A percentile compares a stretch with the other conserved stretches of the same genome.
phyloP scores from a whole-genome alignment of 2,329 filamentous ascomycete genomes.

The Eutypella sp. region DNA sequence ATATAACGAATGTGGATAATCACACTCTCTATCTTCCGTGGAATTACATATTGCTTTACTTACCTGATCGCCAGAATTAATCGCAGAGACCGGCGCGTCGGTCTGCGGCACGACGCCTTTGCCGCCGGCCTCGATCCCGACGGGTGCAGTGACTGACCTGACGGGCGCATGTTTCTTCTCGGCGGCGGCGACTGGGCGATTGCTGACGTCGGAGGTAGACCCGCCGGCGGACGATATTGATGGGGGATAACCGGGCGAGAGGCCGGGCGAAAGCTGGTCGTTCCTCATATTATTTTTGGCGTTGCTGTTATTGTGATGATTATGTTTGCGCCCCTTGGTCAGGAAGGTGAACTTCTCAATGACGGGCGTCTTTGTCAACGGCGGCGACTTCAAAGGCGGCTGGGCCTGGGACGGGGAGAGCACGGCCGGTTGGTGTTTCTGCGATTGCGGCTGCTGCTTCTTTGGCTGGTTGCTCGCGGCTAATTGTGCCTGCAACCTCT shows the following conservation, averaged over 20 bases:
- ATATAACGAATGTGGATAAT: no score
- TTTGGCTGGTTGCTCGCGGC: conserved; percentile 30
- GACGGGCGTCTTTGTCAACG: conserved; percentile 37
- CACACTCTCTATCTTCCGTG: no score
- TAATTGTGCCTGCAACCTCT: conserved; percentile 39
- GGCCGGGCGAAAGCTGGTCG: conserved; percentile 19
- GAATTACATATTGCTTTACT: conserved; percentile 30
- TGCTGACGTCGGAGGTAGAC: conserved; percentile 27
- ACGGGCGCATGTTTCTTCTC: conserved; percentile 12
- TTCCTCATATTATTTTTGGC: no score
- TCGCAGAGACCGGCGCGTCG: conserved; percentile 75
- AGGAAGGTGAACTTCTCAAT: conserved; percentile 46
- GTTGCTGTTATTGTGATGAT: no score
- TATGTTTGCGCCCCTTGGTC: conserved; percentile 36
- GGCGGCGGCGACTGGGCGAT: conserved; percentile 7
- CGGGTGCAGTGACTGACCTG: conserved; percentile 22
- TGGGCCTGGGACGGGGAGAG: no score
- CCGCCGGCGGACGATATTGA: conserved; percentile 22
- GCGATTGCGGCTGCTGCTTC: no score
- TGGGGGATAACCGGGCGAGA: conserved; percentile 29
- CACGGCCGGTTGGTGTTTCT: no score
- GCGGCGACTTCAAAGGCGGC: no score
- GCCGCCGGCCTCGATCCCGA: conserved; percentile 38
- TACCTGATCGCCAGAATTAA: conserved; percentile 74
- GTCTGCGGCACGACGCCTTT: conserved; percentile 46